Conservation (phyloP, 306 rosid species). For the Vicia villosa region DNA sequence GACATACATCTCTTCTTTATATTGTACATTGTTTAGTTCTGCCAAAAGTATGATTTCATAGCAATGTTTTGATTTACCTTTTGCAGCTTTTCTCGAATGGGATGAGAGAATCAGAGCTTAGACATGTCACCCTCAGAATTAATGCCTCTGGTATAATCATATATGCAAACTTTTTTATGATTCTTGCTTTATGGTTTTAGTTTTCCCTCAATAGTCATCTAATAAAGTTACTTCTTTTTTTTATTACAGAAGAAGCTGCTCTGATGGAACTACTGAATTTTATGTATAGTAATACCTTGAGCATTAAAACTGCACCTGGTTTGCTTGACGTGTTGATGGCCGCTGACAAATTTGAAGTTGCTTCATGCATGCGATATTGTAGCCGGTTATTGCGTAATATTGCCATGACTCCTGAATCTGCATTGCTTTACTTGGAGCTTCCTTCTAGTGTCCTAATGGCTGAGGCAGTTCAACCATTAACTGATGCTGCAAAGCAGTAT, state of each 20-base stretch:
- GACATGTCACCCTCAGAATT: conserved; percentile 83
- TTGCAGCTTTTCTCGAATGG: conserved; percentile 91
- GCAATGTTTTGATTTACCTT: conserved; percentile 24
- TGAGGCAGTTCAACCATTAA: conserved; percentile 93
- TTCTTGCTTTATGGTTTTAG: not conserved
- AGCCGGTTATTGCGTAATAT: conserved; percentile 68
- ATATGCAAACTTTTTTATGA: not conserved
- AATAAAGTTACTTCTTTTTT: conserved; percentile 31
- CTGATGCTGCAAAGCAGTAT: conserved; percentile 93
- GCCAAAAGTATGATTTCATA: conserved; percentile 9
- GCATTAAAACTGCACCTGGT: conserved; percentile 66
- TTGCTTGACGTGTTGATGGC: conserved; percentile 96
- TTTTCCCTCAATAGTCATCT: conserved; percentile 25
- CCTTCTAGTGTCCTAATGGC: conserved; percentile 94
- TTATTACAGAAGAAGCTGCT: conserved; percentile 85
- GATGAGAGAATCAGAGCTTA: conserved; percentile 94
- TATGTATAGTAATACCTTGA: conserved; percentile 84
- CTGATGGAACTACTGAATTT: conserved; percentile 95
- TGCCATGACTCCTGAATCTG: conserved; percentile 93
- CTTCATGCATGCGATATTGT: conserved; percentile 96
- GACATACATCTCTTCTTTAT: conserved; percentile 13
- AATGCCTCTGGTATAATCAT: conserved; percentile 75
- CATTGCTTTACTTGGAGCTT: conserved; percentile 90
- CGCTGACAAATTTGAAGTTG: conserved; percentile 97
- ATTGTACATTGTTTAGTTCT: conserved; percentile 6